Evolutionary conservation across 352 stramenopile species (phyloP), one percentile per base, ranked within the genome.

Genomic region (Globisporangium iwayamae): DNA sequence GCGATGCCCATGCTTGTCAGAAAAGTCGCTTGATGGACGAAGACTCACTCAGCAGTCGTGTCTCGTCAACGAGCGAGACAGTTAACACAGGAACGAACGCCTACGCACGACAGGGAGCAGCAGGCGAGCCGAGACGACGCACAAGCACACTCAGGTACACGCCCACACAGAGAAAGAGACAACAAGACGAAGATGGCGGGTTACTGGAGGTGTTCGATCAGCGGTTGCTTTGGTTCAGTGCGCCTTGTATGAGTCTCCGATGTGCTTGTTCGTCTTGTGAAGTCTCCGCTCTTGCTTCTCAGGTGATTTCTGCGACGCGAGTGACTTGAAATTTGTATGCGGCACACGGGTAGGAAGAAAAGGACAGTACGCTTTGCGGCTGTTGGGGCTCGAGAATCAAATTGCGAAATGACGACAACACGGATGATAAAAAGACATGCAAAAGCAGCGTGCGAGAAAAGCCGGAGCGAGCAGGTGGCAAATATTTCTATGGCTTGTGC

Each of bases 1-100:
- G 54, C 55, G 43, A 67, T 51, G 4, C 62, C 62, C 62, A 67
- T 67, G 30, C 10, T 64, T 16, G 55, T 6, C 7, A 25, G 13
- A 20, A 25, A 16, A 34, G n/a, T 38, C 28, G 11, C 18, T 28
- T 25, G 2, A n/a, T 43, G 2, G 10, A 14, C 38, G 39, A 48
- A 1, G 43, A 48, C 43, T 48, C 43, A 22, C 43, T 48, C 43
- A 48, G 43, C 43, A 20, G 16, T n/a, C 2, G 14, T 34, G 14
- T 41, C 34, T 56, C 51, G 34, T 14, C 51, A 43, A 14, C 51
- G 9, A 14, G 4, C 51, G 28, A 56, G 14, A 48, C 43, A 20
- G 43, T 22, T 48, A 3, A n/a, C 18, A 41, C 51, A 56, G 51
- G 28, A 56, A 39, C 9, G 36, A 41, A 41, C 9, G 36, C 36